A percentile compares a stretch with the other conserved stretches of the same genome.
Conservation (phyloP, 1,284 basidiomycete genomes). For the Chalciporus sp. region DNA sequence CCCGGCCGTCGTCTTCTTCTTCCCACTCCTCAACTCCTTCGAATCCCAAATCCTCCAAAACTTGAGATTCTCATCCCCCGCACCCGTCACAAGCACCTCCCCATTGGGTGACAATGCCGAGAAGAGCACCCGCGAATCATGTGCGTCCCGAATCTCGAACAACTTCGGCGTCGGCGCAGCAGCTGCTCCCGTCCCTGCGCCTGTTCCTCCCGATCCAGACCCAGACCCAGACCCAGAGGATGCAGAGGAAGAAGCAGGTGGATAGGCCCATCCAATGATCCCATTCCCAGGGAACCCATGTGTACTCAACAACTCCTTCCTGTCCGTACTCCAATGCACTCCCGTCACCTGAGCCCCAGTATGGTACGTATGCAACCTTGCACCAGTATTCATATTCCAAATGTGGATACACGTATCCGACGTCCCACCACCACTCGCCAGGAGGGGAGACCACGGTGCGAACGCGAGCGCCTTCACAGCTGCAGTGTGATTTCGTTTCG, state of each 20-base stretch:
- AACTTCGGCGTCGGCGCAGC: slow-evolving; percentile 42
- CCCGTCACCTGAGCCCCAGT: slow-evolving; percentile 93
- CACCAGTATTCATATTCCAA: slow-evolving; percentile 91
- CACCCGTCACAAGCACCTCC: slow-evolving; percentile 87
- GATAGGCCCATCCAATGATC: slow-evolving; percentile 69
- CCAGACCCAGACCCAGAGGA: slow-evolving; percentile 8
- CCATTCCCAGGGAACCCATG: slow-evolving; percentile 90
- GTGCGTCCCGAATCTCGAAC: slow-evolving; percentile 89
- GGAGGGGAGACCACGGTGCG: slow-evolving; percentile 93
- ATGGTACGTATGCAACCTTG: slow-evolving; percentile 80
- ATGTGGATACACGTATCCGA: slow-evolving; percentile 94
- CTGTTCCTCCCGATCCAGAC: slow-evolving; percentile 4
- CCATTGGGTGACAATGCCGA: slow-evolving; percentile 86
- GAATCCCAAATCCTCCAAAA: slow-evolving; percentile 85
- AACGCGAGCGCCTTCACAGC: slow-evolving; percentile 97
- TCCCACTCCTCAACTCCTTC: slow-evolving; percentile 46
- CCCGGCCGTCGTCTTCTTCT: slow-evolving; percentile 44
- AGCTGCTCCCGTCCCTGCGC: slow-evolving; percentile 27
- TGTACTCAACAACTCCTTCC: slow-evolving; percentile 90
- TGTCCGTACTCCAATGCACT: slow-evolving; percentile 86
- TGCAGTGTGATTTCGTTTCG: slow-evolving; percentile 91
- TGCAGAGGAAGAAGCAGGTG: slow-evolving; percentile 67
- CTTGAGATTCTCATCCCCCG: slow-evolving; percentile 93
- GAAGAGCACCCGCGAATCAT: slow-evolving; percentile 87
- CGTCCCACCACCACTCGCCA: slow-evolving; percentile 94